Evolutionary conservation across 140 eudicot species (phyloP), one percentile per base, ranked within the genome.

Genomic region (Anethum foeniculum): DNA sequence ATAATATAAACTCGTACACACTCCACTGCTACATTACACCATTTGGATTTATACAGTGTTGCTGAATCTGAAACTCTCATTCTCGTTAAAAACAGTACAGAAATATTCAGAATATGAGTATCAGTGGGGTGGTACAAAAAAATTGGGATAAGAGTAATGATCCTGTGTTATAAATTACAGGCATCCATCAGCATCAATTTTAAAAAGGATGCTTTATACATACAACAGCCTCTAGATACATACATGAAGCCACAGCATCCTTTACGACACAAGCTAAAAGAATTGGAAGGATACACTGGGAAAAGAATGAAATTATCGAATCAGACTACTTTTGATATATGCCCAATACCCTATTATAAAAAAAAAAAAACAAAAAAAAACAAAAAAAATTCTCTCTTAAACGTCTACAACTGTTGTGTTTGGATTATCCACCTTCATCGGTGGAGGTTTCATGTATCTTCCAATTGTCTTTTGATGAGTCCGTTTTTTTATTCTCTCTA

Each of bases 361-460:
- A 2, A 39, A 5, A 44, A 47, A 47, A 11, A 23, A n/a, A n/a
- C n/a, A 30, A 34, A 39, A 2, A 39, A 5, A 44, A 47, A 47
- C 2, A 23, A 72, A 46, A 64, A 71, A 65, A 78, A 3, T 82
- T 86, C 79, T 87, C 88, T 79, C 92, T 91, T 81, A 83, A 41
- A 44, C 79, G 32, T 68, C 80, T 27, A 78, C 79, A 25, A 43
- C 76, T 39, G 85, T 75, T 1, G 88, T n/a, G 74, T 86, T 82
- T 25, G 76, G 34, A 60, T 82, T 72, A 47, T 62, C 84, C 81
- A 79, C 83, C 52, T 80, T 83, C 75, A 85, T 92, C 2, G 86
- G 93, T 16, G 81, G 86, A 30, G 97, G 99, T 84, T 92, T 95
- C 84, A 93, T 92, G 79, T 88, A 92, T 87, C 86, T 95, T 48